Evolutionary conservation across 352 stramenopile genomes (phyloP).

Genomic region (Globisporangium echinulatum): DNA sequence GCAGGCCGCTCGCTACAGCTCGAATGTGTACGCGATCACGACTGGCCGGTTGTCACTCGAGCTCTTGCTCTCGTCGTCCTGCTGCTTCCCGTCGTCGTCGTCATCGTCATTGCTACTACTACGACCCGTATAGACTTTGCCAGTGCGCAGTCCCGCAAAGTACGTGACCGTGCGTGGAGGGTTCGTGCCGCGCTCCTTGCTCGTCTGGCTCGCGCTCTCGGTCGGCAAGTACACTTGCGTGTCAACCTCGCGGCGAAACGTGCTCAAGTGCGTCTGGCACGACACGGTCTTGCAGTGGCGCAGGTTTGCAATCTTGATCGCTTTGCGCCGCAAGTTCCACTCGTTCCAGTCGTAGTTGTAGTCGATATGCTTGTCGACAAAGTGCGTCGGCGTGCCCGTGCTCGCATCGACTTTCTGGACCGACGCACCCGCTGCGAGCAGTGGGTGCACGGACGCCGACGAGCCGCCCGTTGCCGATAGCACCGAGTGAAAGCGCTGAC

Average conservation of each 20-base stretch:
- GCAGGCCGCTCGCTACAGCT: slow-evolving; percentile 25
- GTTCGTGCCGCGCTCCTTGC: slow-evolving; percentile 76
- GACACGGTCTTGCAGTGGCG: slow-evolving; percentile 84
- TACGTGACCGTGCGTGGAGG: slow-evolving; percentile 71
- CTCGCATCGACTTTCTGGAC: slow-evolving; percentile 76
- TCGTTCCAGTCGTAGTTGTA: slow-evolving; percentile 94
- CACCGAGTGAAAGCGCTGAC: slow-evolving; percentile 24
- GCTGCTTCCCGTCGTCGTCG: slow-evolving; percentile 23
- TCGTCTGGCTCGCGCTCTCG: slow-evolving; percentile 75
- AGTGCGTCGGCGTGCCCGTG: slow-evolving; percentile 89
- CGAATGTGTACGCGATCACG: slow-evolving; percentile 68
- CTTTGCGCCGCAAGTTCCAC: slow-evolving; percentile 87
- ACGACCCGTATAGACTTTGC: slow-evolving; percentile 14
- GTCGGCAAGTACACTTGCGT: slow-evolving; percentile 83
- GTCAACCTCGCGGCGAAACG: slow-evolving; percentile 84
- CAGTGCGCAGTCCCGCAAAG: slow-evolving; percentile 58
- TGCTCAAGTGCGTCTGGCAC: slow-evolving; percentile 85
- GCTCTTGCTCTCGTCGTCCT: slow-evolving; percentile 18
- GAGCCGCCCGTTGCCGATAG: slow-evolving; percentile 16
- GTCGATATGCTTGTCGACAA: slow-evolving; percentile 90
- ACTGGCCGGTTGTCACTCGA: slow-evolving; percentile 32
- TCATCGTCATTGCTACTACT: background rate
- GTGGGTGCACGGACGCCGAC: slow-evolving; percentile 36
- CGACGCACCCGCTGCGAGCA: slow-evolving; percentile 38
- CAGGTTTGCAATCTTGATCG: slow-evolving; percentile 90